Conservation (phyloP, 2,329 filamentous ascomycete species). For the Plenodomus lindquistii region DNA sequence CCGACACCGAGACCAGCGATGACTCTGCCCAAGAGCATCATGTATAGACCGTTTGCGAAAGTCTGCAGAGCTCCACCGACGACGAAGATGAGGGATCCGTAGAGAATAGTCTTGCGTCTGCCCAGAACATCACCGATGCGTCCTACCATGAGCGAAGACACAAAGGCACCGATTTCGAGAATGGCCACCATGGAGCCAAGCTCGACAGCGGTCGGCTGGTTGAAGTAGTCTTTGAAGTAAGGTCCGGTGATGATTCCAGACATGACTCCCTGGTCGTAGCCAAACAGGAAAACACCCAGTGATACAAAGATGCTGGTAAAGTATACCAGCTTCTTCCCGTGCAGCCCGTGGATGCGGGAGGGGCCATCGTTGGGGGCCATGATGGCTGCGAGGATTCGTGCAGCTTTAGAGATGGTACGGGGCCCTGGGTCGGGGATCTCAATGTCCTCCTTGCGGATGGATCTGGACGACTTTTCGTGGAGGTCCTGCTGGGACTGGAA, state of each 20-base stretch:
- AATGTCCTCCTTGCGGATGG: constrained; percentile 72
- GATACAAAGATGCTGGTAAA: constrained; percentile 93
- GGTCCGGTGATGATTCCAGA: constrained; percentile 75
- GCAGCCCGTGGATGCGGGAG: constrained; percentile 83
- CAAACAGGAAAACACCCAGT: constrained; percentile 84
- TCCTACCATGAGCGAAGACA: constrained; percentile 84
- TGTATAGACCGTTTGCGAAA: constrained; percentile 77
- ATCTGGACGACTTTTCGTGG: constrained; percentile 49
- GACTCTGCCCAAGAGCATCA: constrained; percentile 70
- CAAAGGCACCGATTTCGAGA: constrained; percentile 88
- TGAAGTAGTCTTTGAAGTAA: constrained; percentile 90
- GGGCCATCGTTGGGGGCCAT: constrained; percentile 77
- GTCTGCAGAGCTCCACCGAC: constrained; percentile 84
- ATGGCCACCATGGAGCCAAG: constrained; percentile 98
- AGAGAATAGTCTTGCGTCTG: constrained; percentile 85
- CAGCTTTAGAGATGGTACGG: constrained; percentile 65
- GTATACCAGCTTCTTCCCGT: constrained; percentile 92
- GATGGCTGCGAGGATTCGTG: constrained; percentile 76
- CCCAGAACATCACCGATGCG: constrained; percentile 91
- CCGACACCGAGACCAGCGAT: constrained; percentile 57
- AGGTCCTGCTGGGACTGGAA: constrained; percentile 60
- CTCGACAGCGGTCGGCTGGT: constrained; percentile 82
- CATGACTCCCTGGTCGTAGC: constrained; percentile 91
- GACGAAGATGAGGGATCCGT: constrained; percentile 87
- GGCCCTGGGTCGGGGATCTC: constrained; percentile 72